Evolutionary conservation across 306 rosid genomes (phyloP), one percentile per base, ranked within the genome.

Genomic region (Pterocarpus santalinus): DNA sequence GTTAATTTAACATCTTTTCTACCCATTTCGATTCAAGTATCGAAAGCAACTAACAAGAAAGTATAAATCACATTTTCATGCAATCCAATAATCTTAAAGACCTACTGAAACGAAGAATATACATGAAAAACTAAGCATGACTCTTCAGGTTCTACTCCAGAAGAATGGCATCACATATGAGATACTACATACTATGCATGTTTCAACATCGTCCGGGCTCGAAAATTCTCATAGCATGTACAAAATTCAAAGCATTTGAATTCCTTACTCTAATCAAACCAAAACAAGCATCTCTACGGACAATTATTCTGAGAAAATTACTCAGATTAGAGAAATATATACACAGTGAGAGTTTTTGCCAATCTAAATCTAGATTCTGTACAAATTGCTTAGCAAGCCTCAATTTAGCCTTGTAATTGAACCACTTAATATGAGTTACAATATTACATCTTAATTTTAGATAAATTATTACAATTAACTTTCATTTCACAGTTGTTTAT

Each of bases 331-430:
- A 22, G 14, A 69, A 60, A 51, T 66, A 79, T 74, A 67, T 58
- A 81, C 80, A 73, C 44, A 71, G 53, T 38, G 78, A 10, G 81
- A 17, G 53, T 12, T 69, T 78, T 41, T 60, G 65, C 65, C 70
- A 76, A 16, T 66, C 57, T 14, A 55, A 73, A n/a, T 72, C 83
- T 17, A 33, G 49, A 39, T 52, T 85, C 44, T 78, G 86, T 82
- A 85, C 79, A 80, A 53, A 67, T 8, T 17, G 53, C 46, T 43
- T 36, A 58, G 78, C 70, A 61, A 43, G 78, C 52, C 69, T 41
- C 49, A 53, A 38, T 73, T 65, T 66, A 52, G 46, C 63, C 16
- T 34, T 15, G 44, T 35, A 39, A 16, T n/a, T 65, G 47, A 79
- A 63, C 81, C 78, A 53, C 57, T 14, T 67, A 67, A 62, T 57